Percentiles rank a stretch among this genome's conserved stretches.
Conservation (phyloP, 176 grass and related monocot genomes). For the Musa acuminata region DNA sequence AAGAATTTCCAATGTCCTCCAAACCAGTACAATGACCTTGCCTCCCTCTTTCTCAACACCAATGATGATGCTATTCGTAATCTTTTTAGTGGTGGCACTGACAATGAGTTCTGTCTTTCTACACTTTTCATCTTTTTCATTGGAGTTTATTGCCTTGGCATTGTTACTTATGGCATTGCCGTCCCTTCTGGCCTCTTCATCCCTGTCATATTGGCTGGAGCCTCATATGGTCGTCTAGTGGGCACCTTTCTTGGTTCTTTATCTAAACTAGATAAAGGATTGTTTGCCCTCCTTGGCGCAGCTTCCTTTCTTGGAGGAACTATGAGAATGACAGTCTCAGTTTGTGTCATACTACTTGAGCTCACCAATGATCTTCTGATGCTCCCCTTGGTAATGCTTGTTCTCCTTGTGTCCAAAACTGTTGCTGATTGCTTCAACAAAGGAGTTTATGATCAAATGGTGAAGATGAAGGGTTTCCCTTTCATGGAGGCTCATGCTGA, state of each 20-base stretch:
- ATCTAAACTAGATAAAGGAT: slow-evolving; percentile 35
- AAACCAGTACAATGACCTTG: slow-evolving; percentile 55
- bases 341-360: slow-evolving; percentile 72
- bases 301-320: slow-evolving; percentile 58
- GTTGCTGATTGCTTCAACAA: slow-evolving; percentile 73
- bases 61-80: slow-evolving; percentile 73
- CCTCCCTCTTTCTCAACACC: slow-evolving; percentile 65
- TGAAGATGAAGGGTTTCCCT: slow-evolving; percentile 58
- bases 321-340: slow-evolving; percentile 69
- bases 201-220: slow-evolving; percentile 41
- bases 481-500: slow-evolving; percentile 44
- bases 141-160: slow-evolving; percentile 32
- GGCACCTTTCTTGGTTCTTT: slow-evolving; percentile 25
- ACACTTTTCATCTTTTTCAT: slow-evolving; percentile 40
- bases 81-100: slow-evolving; percentile 40
- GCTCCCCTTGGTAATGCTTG: slow-evolving; percentile 64
- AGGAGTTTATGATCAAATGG: slow-evolving; percentile 60
- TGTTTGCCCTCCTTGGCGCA: slow-evolving; percentile 43
- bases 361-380: slow-evolving; percentile 55
- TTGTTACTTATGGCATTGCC: slow-evolving; percentile 54
- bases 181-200: slow-evolving; percentile 66
- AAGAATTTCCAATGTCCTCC: slow-evolving; percentile 51
- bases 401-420: slow-evolving; percentile 55
- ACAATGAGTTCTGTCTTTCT: slow-evolving; percentile 37
- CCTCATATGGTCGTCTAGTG: slow-evolving; percentile 34